Conservation (phyloP, 805 yeast genomes). For the Hanseniaspora guilliermondii region DNA sequence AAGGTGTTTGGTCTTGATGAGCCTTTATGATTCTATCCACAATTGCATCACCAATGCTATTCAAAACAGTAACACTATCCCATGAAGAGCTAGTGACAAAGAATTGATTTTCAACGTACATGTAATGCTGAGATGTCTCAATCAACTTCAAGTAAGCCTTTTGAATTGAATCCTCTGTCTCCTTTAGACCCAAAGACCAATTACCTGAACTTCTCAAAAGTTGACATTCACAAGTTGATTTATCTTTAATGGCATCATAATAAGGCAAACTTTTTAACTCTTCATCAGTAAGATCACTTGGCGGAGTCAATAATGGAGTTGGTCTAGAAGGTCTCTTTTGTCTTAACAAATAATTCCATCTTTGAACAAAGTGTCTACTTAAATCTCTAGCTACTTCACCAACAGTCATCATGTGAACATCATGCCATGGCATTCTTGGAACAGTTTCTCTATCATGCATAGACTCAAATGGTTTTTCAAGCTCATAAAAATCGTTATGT, state of each 20-base stretch:
- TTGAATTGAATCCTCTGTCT: conserved; percentile 80
- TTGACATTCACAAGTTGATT: conserved; percentile 88
- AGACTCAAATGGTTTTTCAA: conserved; percentile 78
- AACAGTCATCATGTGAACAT: conserved; percentile 87
- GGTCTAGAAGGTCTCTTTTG: conserved; percentile 90
- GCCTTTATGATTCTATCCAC: conserved; percentile 94
- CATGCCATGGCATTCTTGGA: conserved; percentile 99
- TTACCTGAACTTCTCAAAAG: conserved; percentile 75
- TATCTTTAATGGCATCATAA: conserved; percentile 31
- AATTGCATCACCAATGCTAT: conserved; percentile 83
- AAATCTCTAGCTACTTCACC: conserved; percentile 92
- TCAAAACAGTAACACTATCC: conserved; percentile 72
- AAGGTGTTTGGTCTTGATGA: conserved; percentile 54
- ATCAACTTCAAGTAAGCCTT: conserved; percentile 83
- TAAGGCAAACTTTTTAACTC: conserved; percentile 48
- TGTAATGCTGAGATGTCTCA: conserved; percentile 83
- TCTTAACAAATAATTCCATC: conserved; percentile 90
- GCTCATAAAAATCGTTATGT: conserved; percentile 67
- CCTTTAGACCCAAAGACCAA: conserved; percentile 86
- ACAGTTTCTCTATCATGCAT: conserved; percentile 71
- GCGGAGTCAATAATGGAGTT: conserved; percentile 86
- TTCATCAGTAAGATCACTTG: conserved; percentile 67
- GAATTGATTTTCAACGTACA: conserved; percentile 91
- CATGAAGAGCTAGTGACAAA: conserved; percentile 80
- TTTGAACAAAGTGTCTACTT: conserved; percentile 86